These are phyloP conservation scores for Catunica adiposa DNA, from an alignment of 2,329 filamentous ascomycete species.

Conservation along the genomic window DNA sequence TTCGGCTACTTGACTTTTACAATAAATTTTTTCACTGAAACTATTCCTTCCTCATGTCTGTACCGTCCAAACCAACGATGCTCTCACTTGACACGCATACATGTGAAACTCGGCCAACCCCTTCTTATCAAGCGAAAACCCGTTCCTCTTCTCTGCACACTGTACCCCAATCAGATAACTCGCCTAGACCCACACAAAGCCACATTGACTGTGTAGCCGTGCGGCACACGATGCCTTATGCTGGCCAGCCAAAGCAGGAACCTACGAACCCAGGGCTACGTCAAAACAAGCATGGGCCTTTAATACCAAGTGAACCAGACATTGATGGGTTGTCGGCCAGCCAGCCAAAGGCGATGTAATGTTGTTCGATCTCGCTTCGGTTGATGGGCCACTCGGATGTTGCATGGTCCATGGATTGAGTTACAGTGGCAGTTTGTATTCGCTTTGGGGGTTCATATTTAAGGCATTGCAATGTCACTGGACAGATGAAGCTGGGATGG, in stretches of 20 bases:
- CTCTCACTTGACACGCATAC: too few relatives aligned
- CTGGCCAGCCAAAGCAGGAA: too few relatives aligned
- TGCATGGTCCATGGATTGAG: too few relatives aligned
- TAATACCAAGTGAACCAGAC: background rate
- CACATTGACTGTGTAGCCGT: background rate
- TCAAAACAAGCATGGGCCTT: background rate
- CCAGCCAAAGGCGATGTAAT: background rate
- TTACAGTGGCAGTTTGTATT: background rate
- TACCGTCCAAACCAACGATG: too few relatives aligned
- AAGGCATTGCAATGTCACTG: background rate
- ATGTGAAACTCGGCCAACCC: too few relatives aligned
- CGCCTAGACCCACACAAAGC: background rate
- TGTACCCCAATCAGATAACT: background rate
- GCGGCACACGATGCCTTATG: background rate
- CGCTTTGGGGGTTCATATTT: background rate
- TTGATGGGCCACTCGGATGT: background rate
- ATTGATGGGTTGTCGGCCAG: too few relatives aligned
- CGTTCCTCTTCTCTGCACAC: background rate
- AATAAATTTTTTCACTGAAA: too few relatives aligned
- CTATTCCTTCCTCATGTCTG: too few relatives aligned
- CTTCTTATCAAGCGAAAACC: too few relatives aligned
- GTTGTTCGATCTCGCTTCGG: background rate
- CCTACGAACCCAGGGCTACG: background rate
- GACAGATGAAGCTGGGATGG: background rate
- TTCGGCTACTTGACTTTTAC: too few relatives aligned